Evolutionary conservation across 345 rosid species (phyloP), one percentile per base, ranked within the genome.

Genomic region (Populus nigra): DNA sequence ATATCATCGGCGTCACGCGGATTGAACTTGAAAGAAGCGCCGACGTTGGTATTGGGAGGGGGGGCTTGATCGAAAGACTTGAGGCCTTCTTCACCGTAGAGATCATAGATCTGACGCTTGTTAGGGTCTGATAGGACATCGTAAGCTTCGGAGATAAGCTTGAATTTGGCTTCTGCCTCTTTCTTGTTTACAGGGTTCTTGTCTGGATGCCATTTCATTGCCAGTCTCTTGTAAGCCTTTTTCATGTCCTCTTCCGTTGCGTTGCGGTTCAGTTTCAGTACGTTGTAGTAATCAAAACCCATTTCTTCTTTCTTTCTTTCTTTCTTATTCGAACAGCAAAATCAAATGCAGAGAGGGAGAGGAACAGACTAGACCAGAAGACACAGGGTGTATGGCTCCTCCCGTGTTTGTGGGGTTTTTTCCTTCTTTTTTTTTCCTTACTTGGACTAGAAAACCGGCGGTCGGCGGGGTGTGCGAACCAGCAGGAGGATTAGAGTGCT

Each of bases 201-300:
- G 85, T 94, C 98, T 2, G 98, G 98, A 70, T 94, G 98, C 94
- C 96, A 94, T 83, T 77, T 92, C 96, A 91, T 94, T 9, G 97
- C 98, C 36, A 92, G 78, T 73, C 90, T 83, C 67, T 86, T 85
- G 90, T 89, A 95, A 1, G 98, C 89, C 83, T 81, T 90, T 72
- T 86, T 90, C 25, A 95, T 87, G 78, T 95, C 99, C 5, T 95
- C 97, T 13, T 93, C 98, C 36, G 83, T 87, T 2, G 94, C 94
- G 79, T 62, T 80, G 69, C 86, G 88, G 76, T 82, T 79, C 80
- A 95, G 92, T 70, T 87, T 87, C 47, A 95, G 90, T n/a, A 95
- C 73, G 67, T 91, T 93, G 85, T 93, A 95, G 92, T 93, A 95
- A 84, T 93, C 98, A 5, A 95, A 89, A 5, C 94, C 99, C 98